Base-by-base conservation (phyloP, 257 asterid genomes). In the Henckelia pumila region DNA sequence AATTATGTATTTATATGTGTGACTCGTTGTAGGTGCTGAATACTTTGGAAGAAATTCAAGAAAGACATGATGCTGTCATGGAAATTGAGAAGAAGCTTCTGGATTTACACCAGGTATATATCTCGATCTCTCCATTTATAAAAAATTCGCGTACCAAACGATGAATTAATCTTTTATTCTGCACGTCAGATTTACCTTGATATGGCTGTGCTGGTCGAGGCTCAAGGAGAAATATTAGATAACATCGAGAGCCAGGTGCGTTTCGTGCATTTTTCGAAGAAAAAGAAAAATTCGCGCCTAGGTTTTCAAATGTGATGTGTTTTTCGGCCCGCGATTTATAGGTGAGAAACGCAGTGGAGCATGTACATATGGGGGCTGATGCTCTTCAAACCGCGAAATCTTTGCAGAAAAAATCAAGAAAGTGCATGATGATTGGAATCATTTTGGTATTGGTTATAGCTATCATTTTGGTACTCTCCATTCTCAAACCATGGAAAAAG, bases 241-340 rank as follows among this genome's bases (percentile, higher is more conserved):
- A 91, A 91, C 89, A 91, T 91, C 5, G 96, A 91, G 77, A 84
- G 80, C 76, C 98, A 89, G 96, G 90, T 86, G 70, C 32, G n/a
- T 44, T 73, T 72, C 62, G 17, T 9, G 63, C 62, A n/a, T n/a
- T n/a, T n/a, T n/a, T n/a, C n/a, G n/a, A n/a, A n/a, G n/a, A n/a
- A n/a, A n/a, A n/a, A n/a, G n/a, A n/a, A n/a, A n/a, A n/a, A n/a
- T n/a, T n/a, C n/a, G n/a, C n/a, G n/a, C n/a, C n/a, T n/a, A n/a
- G n/a, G n/a, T n/a, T n/a, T n/a, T n/a, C n/a, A n/a, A n/a, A n/a
- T n/a, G n/a, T 35, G 47, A 40, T 35, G 67, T 2, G 13, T 47
- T 26, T 6, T 17, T 17, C n/a, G n/a, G n/a, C 17, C 1, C 44
- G 21, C 20, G 5, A 8, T 56, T 40, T 71, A 13, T 69, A 90